Evolutionary conservation across 108 stramenopile species (phyloP), one percentile per base, ranked within the genome.

Genomic region (Nitzschia sp.): DNA sequence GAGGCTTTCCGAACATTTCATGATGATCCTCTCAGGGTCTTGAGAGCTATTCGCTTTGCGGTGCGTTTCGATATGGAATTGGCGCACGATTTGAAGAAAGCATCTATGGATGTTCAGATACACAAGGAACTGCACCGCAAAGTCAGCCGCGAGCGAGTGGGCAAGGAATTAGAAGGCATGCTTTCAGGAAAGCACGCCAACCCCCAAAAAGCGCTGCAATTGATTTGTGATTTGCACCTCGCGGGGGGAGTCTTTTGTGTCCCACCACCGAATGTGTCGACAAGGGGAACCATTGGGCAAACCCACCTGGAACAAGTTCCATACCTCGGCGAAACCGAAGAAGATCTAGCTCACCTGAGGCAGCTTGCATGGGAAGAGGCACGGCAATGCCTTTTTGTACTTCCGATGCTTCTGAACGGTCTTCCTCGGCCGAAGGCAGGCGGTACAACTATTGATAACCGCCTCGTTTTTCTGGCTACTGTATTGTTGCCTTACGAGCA

Each of bases 11-110:
- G 71, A 53, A 97, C 97, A 19, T 92, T 97, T 68, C 84, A 84
- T 1, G 97, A 97, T 62, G 97, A 97, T 79, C 97, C 97, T 0
- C 63, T 97, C 8, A 79, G 97, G 16, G 91, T 94, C n/a, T 68
- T 97, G 44, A 82, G 97, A 25, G 93, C 91, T 2, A 80, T 97
- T 46, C 84, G 97, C 45, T 97, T 97, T 82, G 85, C 89, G 15
- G 87, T 91, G 11, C 81, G 97, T 2, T 91, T 85, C 66, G 63
- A 84, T 60, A 92, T 94, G 66, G 28, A 66, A 5, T 50, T 97
- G 35, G 69, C 82, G 44, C 65, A 72, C 0, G 81, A 88, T n/a
- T 53, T 95, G 15, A 32, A 66, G 30, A 29, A 70, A 72, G 96
- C 94, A 0, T 84, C 83, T 17, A 72, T 66, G 77, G 60, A 65